Conservation (phyloP, 306 rosid species). For the Malus asiatica region DNA sequence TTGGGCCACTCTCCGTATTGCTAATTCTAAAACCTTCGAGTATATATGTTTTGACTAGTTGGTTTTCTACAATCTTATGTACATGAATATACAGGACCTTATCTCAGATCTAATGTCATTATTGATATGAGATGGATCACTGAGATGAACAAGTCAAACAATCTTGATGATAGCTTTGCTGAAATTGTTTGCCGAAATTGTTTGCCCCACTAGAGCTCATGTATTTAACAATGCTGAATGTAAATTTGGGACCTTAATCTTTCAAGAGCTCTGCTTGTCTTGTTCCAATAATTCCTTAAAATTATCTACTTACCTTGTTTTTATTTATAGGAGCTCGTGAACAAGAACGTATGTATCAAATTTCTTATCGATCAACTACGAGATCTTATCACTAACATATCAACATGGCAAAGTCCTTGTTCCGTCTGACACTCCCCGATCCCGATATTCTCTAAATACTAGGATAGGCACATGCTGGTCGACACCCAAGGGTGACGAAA, state of each 20-base stretch:
- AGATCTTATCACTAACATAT: slow-evolving; percentile 70
- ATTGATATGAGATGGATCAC: too few species aligned
- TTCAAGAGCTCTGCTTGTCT: not conserved
- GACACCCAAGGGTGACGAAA: too few species aligned
- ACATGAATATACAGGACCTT: not conserved
- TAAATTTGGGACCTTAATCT: not conserved
- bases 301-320: not conserved
- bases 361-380: slow-evolving; percentile 72
- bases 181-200: not conserved
- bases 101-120: not conserved
- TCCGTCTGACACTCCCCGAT: slow-evolving; percentile 11
- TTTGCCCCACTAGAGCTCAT: not conserved
- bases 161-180: not conserved
- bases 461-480: too few species aligned
- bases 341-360: slow-evolving; percentile 64
- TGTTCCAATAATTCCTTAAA: not conserved
- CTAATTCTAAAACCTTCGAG: too few species aligned
- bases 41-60: not conserved
- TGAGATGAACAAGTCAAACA: too few species aligned
- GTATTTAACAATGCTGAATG: not conserved
- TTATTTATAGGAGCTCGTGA: slow-evolving; percentile 56
- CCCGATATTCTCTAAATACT: too few species aligned
- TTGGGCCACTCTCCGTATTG: too few species aligned
- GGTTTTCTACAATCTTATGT: not conserved
- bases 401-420: slow-evolving; percentile 93